phyloP scores from a whole-genome alignment of 2,329 filamentous ascomycete species.

The Tetracladium maxilliforme region DNA sequence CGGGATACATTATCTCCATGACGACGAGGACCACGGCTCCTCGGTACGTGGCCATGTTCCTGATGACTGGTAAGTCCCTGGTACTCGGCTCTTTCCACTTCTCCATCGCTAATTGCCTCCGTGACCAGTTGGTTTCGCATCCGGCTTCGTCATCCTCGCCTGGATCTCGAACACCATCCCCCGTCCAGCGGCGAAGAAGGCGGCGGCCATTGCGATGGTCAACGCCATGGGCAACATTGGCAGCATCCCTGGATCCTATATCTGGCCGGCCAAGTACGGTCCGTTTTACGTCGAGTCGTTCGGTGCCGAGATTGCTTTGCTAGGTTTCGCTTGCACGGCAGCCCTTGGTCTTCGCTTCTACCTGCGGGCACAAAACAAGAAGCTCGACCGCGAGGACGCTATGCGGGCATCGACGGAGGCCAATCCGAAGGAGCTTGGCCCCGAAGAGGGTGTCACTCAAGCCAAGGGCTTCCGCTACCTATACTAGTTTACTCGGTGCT shows the following conservation, averaged over 20 bases:
- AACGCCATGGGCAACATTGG: conserved; percentile 1
- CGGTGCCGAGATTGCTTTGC: conserved; percentile 2
- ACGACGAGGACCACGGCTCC: conserved; percentile 6
- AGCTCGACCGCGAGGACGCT: conserved; percentile 7
- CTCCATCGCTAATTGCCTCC: too few species aligned
- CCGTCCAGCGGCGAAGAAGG: background rate
- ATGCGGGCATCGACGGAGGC: too few species aligned
- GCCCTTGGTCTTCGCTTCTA: conserved; percentile 4
- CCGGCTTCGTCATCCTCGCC: conserved; percentile 3
- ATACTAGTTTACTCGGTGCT: too few species aligned
- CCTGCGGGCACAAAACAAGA: conserved; percentile 4
- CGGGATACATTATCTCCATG: conserved; percentile 11
- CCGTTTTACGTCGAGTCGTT: conserved; percentile 2
- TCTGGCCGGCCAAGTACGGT: conserved; percentile 1
- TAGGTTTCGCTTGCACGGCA: background rate
- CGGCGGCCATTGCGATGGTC: conserved; percentile 1
- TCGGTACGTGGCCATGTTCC: conserved; percentile 9
- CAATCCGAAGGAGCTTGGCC: too few species aligned
- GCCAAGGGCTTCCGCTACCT: too few species aligned
- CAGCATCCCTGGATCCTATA: background rate
- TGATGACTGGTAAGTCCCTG: conserved; percentile 1
- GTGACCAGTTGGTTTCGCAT: conserved; percentile 2
- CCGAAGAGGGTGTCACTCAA: too few species aligned
- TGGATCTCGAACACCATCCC: conserved; percentile 5
- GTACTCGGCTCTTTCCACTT: background rate